Base-by-base conservation (phyloP, 2,329 filamentous ascomycete genomes). In the Exserohilum rostratum region DNA sequence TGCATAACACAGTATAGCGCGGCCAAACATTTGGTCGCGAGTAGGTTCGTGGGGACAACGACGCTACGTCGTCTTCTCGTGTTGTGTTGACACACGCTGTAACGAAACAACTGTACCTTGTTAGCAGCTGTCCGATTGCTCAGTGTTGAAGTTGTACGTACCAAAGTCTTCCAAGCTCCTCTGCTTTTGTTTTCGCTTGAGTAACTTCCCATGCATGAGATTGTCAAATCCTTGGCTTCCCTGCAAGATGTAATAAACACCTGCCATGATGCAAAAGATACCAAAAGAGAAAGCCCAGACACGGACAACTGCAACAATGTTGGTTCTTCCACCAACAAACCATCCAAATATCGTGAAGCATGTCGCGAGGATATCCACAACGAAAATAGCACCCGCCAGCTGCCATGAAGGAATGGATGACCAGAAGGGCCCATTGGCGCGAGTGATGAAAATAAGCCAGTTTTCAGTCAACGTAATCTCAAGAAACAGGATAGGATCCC, bases 361-460 rank as follows among this genome's bases (percentile, higher is more conserved):
- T 34, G 91, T 96, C 61, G 91, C 91, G 54, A 96, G 78, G 66
- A 95, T 83, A 72, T 96, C 91, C 70, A 96, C 91, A 45, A 91
- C 64, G 43, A 95, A 74, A 62, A 96, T 91, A 61, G 91, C 91
- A 58, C 87, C 87, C 50, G 82, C 77, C 39, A 96, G 82, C 78
- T 96, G 90, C 89, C 90, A 93, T 57, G 91, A 96, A 56, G 92
- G 91, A 55, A 91, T 85, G 20, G 90, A 93, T 3, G 90, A 92
- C 91, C 91, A 96, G 84, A 96, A 93, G 50, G 91, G 90, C 70
- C 91, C 91, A 78, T 93, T 93, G 79, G 91, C 89, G 83, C 92
- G 91, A 62, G 91, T 96, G 79, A 96, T 93, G 82, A 96, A 96
- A 78, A 96, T 96, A 47, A 96, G 85, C 91, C 92, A 96, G 81